Percentiles rank a stretch among this genome's conserved stretches.
phyloP scores from a whole-genome alignment of 2,329 filamentous ascomycete species.

The Penicillium verrucosum region DNA sequence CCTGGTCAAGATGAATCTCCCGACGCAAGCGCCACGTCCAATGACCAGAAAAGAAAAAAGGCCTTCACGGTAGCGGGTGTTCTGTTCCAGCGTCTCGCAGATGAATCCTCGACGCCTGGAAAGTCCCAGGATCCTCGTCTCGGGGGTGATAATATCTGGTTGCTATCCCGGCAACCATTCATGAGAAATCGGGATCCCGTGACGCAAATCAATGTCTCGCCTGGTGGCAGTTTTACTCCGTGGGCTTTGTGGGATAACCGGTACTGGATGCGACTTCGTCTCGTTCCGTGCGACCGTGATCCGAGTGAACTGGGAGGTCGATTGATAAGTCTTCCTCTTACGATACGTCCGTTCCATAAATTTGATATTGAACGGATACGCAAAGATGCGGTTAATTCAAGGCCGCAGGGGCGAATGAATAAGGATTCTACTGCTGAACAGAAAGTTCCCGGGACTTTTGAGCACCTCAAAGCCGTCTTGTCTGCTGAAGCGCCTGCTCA shows the following conservation, averaged over 20 bases:
- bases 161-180: conserved; percentile 39
- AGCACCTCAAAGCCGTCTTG: conserved; percentile 20
- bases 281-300: conserved; percentile 18
- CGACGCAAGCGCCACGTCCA: neutral
- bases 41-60: conserved; percentile 26
- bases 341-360: conserved; percentile 41
- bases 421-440: neutral
- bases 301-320: neutral
- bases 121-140: neutral
- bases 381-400: conserved; percentile 3
- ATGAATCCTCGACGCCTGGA: neutral
- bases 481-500: conserved; percentile 32
- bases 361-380: conserved; percentile 30
- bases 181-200: conserved; percentile 27
- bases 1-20: conserved; percentile 12
- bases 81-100: conserved; percentile 44
- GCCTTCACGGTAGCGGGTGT: conserved; percentile 51
- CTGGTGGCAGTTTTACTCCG: neutral
- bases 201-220: conserved; percentile 18
- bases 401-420: neutral
- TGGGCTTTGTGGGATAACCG: conserved; percentile 51
- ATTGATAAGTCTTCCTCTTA: conserved; percentile 22
- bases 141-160: conserved; percentile 31
- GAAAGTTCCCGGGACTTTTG: neutral
- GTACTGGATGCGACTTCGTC: conserved; percentile 53